These are phyloP conservation scores for Candida odintsovae DNA, from an alignment of 805 yeast species.

Conservation along the genomic window DNA sequence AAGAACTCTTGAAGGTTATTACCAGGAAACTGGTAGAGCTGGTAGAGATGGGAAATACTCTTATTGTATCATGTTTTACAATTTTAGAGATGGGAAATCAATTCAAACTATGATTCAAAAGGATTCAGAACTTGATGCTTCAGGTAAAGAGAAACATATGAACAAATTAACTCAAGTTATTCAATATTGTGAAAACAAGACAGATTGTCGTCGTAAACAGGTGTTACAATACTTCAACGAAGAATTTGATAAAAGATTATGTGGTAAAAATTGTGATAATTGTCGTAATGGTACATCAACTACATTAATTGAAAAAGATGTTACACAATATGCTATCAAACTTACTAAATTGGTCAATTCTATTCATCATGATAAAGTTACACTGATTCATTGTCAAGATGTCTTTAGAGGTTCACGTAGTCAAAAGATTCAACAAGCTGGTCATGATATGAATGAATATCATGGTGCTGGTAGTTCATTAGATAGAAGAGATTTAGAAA, in stretches of 20 bases:
- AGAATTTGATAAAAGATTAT: slow-evolving; percentile 56
- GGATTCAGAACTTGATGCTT: slow-evolving; percentile 60
- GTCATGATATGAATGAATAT: slow-evolving; percentile 51
- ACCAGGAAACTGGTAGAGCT: slow-evolving; percentile 98
- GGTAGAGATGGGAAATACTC: slow-evolving; percentile 90
- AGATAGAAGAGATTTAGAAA: slow-evolving; percentile 66
- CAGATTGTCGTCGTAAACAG: slow-evolving; percentile 86
- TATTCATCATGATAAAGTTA: slow-evolving; percentile 56
- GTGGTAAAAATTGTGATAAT: slow-evolving; percentile 79
- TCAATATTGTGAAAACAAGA: slow-evolving; percentile 84
- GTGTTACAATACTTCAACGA: slow-evolving; percentile 91
- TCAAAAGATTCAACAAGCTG: slow-evolving; percentile 54
- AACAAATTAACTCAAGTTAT: slow-evolving; percentile 76
- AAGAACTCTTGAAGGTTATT: slow-evolving; percentile 88
- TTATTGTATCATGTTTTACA: slow-evolving; percentile 77
- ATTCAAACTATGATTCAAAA: slow-evolving; percentile 72
- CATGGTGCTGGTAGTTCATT: slow-evolving; percentile 68
- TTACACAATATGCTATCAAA: slow-evolving; percentile 55
- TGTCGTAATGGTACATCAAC: slow-evolving; percentile 47
- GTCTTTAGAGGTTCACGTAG: slow-evolving; percentile 67
- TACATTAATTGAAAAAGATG: slow-evolving; percentile 52
- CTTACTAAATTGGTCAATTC: slow-evolving; percentile 54
- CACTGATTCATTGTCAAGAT: slow-evolving; percentile 78
- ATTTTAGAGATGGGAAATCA: slow-evolving; percentile 71
- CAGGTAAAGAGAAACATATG: slow-evolving; percentile 69